These are phyloP conservation scores for Claviceps fusiformis DNA, from an alignment of 2,329 filamentous ascomycete genomes.

Conservation along the genomic window DNA sequence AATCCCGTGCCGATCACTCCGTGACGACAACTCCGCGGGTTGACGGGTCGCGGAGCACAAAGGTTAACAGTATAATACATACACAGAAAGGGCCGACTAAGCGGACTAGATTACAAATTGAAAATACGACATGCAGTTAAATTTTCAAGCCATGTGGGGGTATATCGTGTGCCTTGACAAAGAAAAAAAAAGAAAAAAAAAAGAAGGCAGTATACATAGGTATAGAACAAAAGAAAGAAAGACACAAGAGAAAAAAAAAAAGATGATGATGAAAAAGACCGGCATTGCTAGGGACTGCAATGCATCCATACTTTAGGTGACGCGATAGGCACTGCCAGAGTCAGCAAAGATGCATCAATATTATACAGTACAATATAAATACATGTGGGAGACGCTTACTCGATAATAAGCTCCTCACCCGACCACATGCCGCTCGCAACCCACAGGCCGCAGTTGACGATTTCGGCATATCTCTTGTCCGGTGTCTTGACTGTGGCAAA, in stretches of 20 bases:
- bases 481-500: conserved; percentile 36
- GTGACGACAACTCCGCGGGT: background rate
- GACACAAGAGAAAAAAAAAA: too few species aligned
- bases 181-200: background rate
- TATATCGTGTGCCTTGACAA: background rate
- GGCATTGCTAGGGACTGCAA: background rate
- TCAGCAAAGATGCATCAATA: background rate
- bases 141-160: background rate
- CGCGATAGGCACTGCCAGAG: conserved; percentile 3
- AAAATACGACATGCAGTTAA: background rate
- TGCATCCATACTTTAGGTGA: background rate
- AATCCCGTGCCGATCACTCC: too few species aligned
- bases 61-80: too few species aligned
- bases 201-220: too few species aligned
- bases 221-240: too few species aligned
- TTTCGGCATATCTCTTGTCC: conserved; percentile 34
- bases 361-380: background rate
- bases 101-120: background rate
- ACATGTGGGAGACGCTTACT: conserved; percentile 20
- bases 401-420: conserved; percentile 30
- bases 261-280: background rate
- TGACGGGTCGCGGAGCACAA: background rate
- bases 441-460: conserved; percentile 36
- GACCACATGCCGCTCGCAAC: conserved; percentile 35
- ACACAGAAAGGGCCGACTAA: background rate